Conservation (phyloP, 163 green algal species). For the Picocystis sp. region DNA sequence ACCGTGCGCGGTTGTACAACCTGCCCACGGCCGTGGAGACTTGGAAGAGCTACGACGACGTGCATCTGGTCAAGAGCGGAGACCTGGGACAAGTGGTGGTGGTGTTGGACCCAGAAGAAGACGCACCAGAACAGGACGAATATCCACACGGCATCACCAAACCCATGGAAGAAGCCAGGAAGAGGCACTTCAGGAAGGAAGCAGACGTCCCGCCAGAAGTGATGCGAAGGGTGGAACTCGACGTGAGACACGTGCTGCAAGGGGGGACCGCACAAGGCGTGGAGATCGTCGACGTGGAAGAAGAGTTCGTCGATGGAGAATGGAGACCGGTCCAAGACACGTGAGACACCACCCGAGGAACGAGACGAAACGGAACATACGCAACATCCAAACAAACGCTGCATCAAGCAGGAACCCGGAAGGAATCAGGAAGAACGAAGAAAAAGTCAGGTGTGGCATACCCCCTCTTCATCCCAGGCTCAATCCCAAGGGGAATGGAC, state of each 20-base stretch:
- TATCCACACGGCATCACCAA: slow-evolving; percentile 48
- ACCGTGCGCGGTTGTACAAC: slow-evolving; percentile 9
- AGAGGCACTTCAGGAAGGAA: slow-evolving; percentile 31
- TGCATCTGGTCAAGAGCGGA: slow-evolving; percentile 74
- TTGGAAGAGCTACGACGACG: slow-evolving; percentile 83
- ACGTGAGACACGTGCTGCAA: slow-evolving; percentile 19
- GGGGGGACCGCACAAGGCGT: slow-evolving; percentile 40
- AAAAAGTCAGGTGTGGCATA: no score
- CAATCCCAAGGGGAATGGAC: no score
- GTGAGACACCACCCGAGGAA: no score
- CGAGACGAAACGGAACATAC: no score
- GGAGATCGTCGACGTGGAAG: slow-evolving; percentile 57
- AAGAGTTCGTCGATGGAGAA: slow-evolving; percentile 30
- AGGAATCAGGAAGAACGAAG: no score
- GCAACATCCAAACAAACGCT: no score
- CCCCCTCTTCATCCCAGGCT: no score
- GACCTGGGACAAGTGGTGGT: slow-evolving; percentile 69
- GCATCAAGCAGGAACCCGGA: no score
- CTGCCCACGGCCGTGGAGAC: slow-evolving; percentile 62
- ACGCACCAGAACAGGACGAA: slow-evolving; percentile 21
- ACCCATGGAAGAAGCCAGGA: slow-evolving; percentile 40
- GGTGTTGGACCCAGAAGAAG: slow-evolving; percentile 13
- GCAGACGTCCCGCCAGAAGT: slow-evolving; percentile 17
- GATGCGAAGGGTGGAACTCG: slow-evolving; percentile 34
- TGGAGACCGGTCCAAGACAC: no score